Conservation (phyloP, 352 stramenopile genomes). For the Hyaloperonospora brassicae region DNA sequence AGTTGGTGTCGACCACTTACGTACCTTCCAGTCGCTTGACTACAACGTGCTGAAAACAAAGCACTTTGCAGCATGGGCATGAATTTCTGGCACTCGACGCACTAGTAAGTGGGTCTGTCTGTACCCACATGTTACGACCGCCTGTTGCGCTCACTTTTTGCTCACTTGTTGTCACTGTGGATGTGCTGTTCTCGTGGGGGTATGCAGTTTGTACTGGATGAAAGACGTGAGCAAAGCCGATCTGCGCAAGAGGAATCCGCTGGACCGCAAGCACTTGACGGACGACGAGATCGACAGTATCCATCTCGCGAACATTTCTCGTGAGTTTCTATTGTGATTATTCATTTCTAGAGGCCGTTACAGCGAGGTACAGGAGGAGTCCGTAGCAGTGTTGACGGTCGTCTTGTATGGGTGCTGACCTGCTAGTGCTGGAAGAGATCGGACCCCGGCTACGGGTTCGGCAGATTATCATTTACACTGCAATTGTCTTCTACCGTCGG, state of each 20-base stretch:
- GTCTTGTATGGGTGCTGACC: conserved; percentile 1
- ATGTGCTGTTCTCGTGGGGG: neutral
- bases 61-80: conserved; percentile 44
- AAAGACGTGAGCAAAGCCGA: conserved; percentile 74
- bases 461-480: conserved; percentile 88
- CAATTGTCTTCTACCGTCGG: conserved; percentile 85
- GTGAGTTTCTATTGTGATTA: conserved; percentile 24
- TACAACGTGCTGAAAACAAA: too few species aligned
- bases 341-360: neutral
- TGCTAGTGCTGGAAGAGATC: conserved; percentile 77
- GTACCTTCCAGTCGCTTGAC: too few species aligned
- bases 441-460: conserved; percentile 68
- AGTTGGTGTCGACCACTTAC: too few species aligned
- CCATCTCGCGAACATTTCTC: conserved; percentile 79
- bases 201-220: conserved; percentile 80
- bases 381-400: conserved; percentile 2
- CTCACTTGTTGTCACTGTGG: neutral
- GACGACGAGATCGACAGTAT: conserved; percentile 86
- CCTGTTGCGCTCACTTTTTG: too few species aligned
- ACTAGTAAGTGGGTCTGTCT: conserved; percentile 60
- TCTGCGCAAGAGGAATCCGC: conserved; percentile 65
- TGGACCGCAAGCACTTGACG: conserved; percentile 66
- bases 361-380: neutral
- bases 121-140: neutral
- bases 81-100: conserved; percentile 88